Evolutionary conservation across 108 stramenopile genomes (phyloP).

Genomic region (Cyclotella baltica): DNA sequence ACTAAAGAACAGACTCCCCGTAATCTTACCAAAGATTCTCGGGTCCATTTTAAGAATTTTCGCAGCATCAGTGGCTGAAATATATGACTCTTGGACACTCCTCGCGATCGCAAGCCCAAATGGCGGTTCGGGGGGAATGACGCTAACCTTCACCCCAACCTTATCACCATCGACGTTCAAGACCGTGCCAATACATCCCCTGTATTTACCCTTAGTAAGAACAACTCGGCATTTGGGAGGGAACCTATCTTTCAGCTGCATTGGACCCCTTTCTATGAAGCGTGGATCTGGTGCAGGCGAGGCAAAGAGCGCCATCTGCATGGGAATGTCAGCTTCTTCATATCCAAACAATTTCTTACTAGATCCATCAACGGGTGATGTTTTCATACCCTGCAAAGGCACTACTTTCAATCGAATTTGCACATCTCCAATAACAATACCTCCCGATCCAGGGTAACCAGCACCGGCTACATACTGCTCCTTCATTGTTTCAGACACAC

Average conservation of each 20-base stretch:
- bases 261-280: slow-evolving; percentile 86
- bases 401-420: slow-evolving; percentile 84
- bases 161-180: slow-evolving; percentile 75
- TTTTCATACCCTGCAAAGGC: slow-evolving; percentile 95
- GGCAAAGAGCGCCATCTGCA: slow-evolving; percentile 92
- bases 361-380: slow-evolving; percentile 86
- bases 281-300: slow-evolving; percentile 96
- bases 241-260: slow-evolving; percentile 87
- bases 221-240: slow-evolving; percentile 81
- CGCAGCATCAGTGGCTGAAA: slow-evolving; percentile 80
- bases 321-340: slow-evolving; percentile 94
- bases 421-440: slow-evolving; percentile 90
- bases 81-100: slow-evolving; percentile 86
- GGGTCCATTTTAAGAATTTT: slow-evolving; percentile 85
- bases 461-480: slow-evolving; percentile 81
- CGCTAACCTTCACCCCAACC: slow-evolving; percentile 85
- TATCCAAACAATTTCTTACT: slow-evolving; percentile 91
- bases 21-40: slow-evolving; percentile 84
- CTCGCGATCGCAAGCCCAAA: slow-evolving; percentile 91
- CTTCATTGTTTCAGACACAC: slow-evolving; percentile 67
- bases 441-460: slow-evolving; percentile 85
- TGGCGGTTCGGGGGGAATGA: slow-evolving; percentile 88
- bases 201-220: slow-evolving; percentile 70
- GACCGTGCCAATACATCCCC: slow-evolving; percentile 81
- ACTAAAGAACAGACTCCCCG: slow-evolving; percentile 82